Percentiles rank a stretch among this genome's conserved stretches.
Conservation (phyloP, 2,329 filamentous ascomycete species). For the Calonectria pseudoturangicola region DNA sequence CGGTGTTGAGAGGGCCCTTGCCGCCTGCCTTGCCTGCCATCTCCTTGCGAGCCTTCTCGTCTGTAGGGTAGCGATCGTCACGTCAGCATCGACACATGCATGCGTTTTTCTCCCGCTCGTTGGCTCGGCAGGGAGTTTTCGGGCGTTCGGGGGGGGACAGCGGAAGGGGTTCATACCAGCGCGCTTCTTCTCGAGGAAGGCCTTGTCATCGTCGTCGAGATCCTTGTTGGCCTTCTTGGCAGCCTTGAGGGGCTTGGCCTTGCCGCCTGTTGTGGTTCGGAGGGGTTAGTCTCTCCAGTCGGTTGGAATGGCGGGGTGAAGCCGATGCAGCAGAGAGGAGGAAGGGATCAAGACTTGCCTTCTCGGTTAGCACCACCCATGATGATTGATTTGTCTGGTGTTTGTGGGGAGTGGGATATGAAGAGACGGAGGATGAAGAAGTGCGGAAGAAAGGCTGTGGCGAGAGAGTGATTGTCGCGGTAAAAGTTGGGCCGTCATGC, state of each 20-base stretch:
- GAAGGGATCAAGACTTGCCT: constrained; percentile 53
- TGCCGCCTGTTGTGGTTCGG: constrained; percentile 78
- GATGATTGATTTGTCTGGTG: constrained; percentile 44
- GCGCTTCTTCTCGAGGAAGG: constrained; percentile 87
- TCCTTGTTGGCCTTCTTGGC: constrained; percentile 91
- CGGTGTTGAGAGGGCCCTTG: constrained; percentile 91
- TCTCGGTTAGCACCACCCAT: constrained; percentile 65
- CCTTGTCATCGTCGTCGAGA: constrained; percentile 89
- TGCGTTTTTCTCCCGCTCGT: constrained; percentile 10
- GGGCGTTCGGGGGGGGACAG: neutral
- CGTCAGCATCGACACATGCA: constrained; percentile 44
- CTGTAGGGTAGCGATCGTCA: constrained; percentile 64
- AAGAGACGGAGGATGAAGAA: constrained; percentile 41
- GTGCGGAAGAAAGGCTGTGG: constrained; percentile 38
- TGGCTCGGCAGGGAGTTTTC: neutral
- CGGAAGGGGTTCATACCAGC: constrained; percentile 77
- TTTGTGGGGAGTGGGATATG: constrained; percentile 37
- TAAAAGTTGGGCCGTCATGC: constrained; percentile 29
- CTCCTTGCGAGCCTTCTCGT: constrained; percentile 90
- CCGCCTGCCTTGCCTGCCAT: constrained; percentile 87
- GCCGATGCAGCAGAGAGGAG: constrained; percentile 1
- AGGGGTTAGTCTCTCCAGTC: constrained; percentile 48
- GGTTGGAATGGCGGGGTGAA: constrained; percentile 34
- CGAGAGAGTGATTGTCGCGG: constrained; percentile 42
- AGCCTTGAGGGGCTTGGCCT: constrained; percentile 89